Conservation (phyloP, 129 eudicot species). For the Escallonia herrerae region DNA sequence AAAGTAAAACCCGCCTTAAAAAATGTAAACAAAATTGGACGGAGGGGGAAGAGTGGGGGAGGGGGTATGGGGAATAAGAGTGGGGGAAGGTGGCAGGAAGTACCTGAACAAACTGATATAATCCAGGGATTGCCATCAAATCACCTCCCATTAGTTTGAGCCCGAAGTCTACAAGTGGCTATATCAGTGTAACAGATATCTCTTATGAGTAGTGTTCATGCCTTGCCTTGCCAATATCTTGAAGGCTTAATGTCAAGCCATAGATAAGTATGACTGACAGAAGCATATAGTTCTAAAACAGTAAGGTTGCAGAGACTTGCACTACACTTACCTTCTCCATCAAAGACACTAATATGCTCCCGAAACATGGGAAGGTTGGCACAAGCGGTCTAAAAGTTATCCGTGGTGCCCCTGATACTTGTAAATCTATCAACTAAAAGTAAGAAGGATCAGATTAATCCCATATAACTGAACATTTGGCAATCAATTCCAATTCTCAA, state of each 20-base stretch:
- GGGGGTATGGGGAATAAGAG: background rate
- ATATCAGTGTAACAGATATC: constrained; percentile 8
- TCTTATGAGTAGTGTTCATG: constrained; percentile 2
- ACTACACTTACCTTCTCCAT: constrained; percentile 51
- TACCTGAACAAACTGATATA: constrained; percentile 60
- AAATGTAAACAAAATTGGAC: too few relatives aligned
- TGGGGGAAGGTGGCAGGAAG: background rate
- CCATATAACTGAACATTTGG: background rate
- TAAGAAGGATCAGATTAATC: constrained; percentile 12
- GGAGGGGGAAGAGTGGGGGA: too few relatives aligned
- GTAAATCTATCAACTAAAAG: constrained; percentile 56
- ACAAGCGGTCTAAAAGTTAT: constrained; percentile 57
- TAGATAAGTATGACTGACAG: background rate
- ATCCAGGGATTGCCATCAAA: constrained; percentile 74
- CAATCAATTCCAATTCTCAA: too few relatives aligned
- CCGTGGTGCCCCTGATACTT: constrained; percentile 45
- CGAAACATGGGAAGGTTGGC: constrained; percentile 73
- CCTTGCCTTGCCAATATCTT: background rate
- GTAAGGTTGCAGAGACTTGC: background rate
- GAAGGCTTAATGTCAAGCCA: background rate
- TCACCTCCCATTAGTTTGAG: constrained; percentile 59
- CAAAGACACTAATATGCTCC: constrained; percentile 39
- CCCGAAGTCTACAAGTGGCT: constrained; percentile 74
- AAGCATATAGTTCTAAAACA: background rate
- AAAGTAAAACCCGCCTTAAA: too few relatives aligned